A percentile compares a stretch with the other conserved stretches of the same genome.
Evolutionary conservation across 768 basidiomycete genomes (phyloP).

Genomic region (Tephrocybe rancida): DNA sequence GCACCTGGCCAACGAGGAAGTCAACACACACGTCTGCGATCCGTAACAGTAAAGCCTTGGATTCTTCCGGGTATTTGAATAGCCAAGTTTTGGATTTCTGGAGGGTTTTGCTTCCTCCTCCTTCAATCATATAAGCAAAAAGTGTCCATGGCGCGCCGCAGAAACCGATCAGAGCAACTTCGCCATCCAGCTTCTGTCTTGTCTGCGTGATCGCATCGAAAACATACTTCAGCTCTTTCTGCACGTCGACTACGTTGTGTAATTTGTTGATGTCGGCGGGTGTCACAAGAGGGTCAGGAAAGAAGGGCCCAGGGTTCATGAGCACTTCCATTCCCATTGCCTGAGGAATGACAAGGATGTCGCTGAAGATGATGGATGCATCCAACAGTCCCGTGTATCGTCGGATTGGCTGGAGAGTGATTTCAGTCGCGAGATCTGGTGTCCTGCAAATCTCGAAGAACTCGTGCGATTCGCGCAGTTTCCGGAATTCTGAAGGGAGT

Average conservation of each 20-base stretch:
- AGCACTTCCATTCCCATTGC: conserved; percentile 95
- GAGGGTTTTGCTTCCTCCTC: conserved; percentile 88
- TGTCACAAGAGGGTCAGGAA: conserved; percentile 82
- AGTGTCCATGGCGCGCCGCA: conserved; percentile 98
- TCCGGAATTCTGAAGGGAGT: conserved; percentile 74
- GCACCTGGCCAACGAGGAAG: conserved; percentile 89
- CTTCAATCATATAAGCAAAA: conserved; percentile 98
- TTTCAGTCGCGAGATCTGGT: conserved; percentile 83
- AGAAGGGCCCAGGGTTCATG: conserved; percentile 92
- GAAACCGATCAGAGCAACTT: conserved; percentile 96
- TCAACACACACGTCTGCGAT: conserved; percentile 92
- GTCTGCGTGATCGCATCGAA: conserved; percentile 91
- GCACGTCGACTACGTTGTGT: conserved; percentile 66
- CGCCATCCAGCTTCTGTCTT: conserved; percentile 76
- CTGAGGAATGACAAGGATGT: conserved; percentile 97
- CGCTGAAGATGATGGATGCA: conserved; percentile 97
- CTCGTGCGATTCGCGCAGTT: conserved; percentile 81
- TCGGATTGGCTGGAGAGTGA: conserved; percentile 93
- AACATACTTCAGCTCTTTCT: conserved; percentile 86
- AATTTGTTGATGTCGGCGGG: conserved; percentile 75
- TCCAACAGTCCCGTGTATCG: conserved; percentile 87
- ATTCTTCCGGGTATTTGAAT: conserved; percentile 86
- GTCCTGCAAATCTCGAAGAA: conserved; percentile 97
- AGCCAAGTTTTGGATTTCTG: conserved; percentile 95
- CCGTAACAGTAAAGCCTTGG: conserved; percentile 70